A percentile compares a stretch with the other conserved stretches of the same genome.
Evolutionary conservation across 83 land plant genomes (phyloP).

Genomic region (Diphasiastrum complanatum): DNA sequence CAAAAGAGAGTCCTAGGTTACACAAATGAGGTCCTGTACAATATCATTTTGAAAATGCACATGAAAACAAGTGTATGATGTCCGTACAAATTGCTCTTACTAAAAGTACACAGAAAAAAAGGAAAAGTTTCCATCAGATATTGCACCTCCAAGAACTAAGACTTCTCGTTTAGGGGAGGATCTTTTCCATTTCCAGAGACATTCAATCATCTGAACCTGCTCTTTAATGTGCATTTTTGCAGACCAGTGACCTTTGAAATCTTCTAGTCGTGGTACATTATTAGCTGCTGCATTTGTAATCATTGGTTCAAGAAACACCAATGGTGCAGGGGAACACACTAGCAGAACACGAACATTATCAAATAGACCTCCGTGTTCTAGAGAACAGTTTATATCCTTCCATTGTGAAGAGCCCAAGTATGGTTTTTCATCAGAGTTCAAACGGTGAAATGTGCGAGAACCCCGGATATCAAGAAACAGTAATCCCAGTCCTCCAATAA

Average conservation of each 20-base stretch:
- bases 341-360: slow-evolving; percentile 26
- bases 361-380: slow-evolving; percentile 29
- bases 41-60: neutral
- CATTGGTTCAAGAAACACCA: slow-evolving; percentile 39
- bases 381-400: slow-evolving; percentile 34
- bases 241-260: slow-evolving; percentile 52
- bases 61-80: neutral
- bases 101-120: neutral
- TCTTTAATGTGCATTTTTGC: slow-evolving; percentile 25
- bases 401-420: slow-evolving; percentile 40
- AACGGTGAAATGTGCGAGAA: slow-evolving; percentile 45
- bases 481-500: slow-evolving; percentile 39
- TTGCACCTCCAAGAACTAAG: slow-evolving; percentile 40
- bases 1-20: no score
- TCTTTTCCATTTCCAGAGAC: slow-evolving; percentile 30
- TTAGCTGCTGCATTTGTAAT: slow-evolving; percentile 30
- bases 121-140: neutral
- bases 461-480: slow-evolving; percentile 49
- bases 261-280: slow-evolving; percentile 30
- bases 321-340: slow-evolving; percentile 47
- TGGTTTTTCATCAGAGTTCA: slow-evolving; percentile 25
- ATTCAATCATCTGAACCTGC: slow-evolving; percentile 36
- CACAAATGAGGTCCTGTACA: no score
- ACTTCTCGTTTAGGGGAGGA: slow-evolving; percentile 28
- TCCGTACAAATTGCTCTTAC: neutral